phyloP scores from a whole-genome alignment of 345 rosid species.

The Xanthoceras sorbifolium region DNA sequence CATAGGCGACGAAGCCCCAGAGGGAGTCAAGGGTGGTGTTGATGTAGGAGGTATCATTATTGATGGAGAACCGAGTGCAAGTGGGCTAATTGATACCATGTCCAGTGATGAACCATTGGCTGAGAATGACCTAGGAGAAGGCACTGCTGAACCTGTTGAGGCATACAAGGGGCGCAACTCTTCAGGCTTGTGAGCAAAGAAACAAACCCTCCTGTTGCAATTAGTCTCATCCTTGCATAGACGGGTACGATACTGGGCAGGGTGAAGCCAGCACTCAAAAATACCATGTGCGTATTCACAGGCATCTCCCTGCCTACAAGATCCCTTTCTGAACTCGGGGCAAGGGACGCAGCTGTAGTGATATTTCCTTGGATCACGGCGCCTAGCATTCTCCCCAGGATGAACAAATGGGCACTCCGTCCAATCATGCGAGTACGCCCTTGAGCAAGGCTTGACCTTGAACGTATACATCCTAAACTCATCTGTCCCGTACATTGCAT shows the following conservation, averaged over 20 bases:
- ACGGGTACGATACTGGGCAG: slow-evolving; percentile 90
- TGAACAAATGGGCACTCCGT: slow-evolving; percentile 96
- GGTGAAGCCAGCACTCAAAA: slow-evolving; percentile 97
- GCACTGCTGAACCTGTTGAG: slow-evolving; percentile 85
- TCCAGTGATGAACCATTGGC: slow-evolving; percentile 57
- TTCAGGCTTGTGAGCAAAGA: slow-evolving; percentile 87
- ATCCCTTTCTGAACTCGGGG: slow-evolving; percentile 89
- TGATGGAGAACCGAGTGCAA: slow-evolving; percentile 60
- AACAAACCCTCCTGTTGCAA: slow-evolving; percentile 83
- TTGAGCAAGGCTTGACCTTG: slow-evolving; percentile 91
- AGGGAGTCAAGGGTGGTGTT: slow-evolving; percentile 70
- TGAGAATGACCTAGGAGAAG: slow-evolving; percentile 69
- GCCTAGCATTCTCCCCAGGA: slow-evolving; percentile 96
- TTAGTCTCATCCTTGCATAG: slow-evolving; percentile 82
- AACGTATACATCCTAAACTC: slow-evolving; percentile 91
- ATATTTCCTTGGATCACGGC: slow-evolving; percentile 87
- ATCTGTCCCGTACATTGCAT: slow-evolving; percentile 77
- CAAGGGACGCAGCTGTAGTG: slow-evolving; percentile 95
- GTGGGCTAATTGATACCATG: slow-evolving; percentile 60
- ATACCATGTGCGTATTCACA: slow-evolving; percentile 95
- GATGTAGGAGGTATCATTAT: slow-evolving; percentile 49
- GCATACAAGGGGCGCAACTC: slow-evolving; percentile 86
- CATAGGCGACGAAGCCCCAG: slow-evolving; percentile 58
- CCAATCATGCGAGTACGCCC: slow-evolving; percentile 98
- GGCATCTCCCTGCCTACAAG: slow-evolving; percentile 76